Base-by-base conservation (phyloP, 345 rosid genomes). In the Eucalyptus regnans region DNA sequence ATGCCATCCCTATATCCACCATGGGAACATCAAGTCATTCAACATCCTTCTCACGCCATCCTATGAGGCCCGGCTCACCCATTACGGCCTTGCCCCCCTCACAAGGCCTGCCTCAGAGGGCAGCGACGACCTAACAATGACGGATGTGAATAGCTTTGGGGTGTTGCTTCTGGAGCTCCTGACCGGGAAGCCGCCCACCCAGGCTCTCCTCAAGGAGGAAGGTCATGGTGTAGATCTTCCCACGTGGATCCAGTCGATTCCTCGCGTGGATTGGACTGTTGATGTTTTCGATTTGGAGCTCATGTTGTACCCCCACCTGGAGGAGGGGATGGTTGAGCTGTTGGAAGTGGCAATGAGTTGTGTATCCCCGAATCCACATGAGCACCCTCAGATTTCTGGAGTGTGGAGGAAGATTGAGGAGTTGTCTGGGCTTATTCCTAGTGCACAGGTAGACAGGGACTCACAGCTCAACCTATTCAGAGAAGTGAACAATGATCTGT, bases 261-360 rank as follows among this genome's bases (percentile, higher is more conserved):
- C 8, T 46, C 8, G 48, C 48, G 48, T 0, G 48, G 8, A 0
- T 10, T 10, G 48, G 48, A 10, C 48, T 46, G 8, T 10, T 46
- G 48, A 46, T 8, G 48, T 46, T 8, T 1, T 46, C 48, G 48
- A 46, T 10, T 8, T 8, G 50, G 50, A 48, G 50, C 50, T 48
- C 50, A 0, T 46, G 1, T n/a, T n/a, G n/a, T n/a, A n/a, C n/a
- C n/a, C n/a, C n/a, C 10, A 46, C 48, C 5, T 56, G 2, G 27
- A 56, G 90, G 97, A 94, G 87, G 97, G 94, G 89, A 97, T 96
- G 99, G 98, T 95, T 44, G 96, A 95, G 92, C 92, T 97, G 98
- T 90, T 97, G 90, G 98, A 94, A 92, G 92, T 97, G 86, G 98
- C 94, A 44, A n/a, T n/a, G 95, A 96, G 96, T 6, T 97, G 99